Conservation (phyloP, 2,329 filamentous ascomycete genomes). For the Fusarium lateritium region DNA sequence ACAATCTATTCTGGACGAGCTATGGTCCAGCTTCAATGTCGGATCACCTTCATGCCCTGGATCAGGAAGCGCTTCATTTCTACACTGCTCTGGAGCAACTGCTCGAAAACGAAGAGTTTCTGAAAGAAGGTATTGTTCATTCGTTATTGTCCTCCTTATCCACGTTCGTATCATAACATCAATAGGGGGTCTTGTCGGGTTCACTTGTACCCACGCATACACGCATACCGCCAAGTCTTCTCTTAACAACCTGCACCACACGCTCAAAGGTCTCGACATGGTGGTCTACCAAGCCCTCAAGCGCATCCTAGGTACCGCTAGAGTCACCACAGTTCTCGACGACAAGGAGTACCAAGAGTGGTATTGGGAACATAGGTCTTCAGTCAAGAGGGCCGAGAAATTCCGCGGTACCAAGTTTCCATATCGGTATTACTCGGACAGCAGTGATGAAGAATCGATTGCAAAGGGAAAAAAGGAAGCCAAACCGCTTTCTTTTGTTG, state of each 20-base stretch:
- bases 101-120: not conserved
- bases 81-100: constrained; percentile 17
- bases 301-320: constrained; percentile 7
- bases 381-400: no score
- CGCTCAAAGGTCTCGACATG: constrained; percentile 64
- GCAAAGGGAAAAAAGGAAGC: no score
- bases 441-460: no score
- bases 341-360: not conserved
- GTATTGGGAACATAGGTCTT: no score
- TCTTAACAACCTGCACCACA: constrained; percentile 49
- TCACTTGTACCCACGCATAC: constrained; percentile 64
- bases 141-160: rapidly evolving
- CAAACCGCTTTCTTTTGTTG: no score
- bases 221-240: constrained; percentile 55
- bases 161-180: rapidly evolving
- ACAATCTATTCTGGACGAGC: constrained; percentile 65
- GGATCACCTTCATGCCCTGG: constrained; percentile 8
- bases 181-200: constrained; percentile 60
- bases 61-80: constrained; percentile 31
- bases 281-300: constrained; percentile 54
- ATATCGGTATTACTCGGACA: no score
- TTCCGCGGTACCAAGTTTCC: no score
- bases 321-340: constrained; percentile 17
- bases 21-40: constrained; percentile 50
- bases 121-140: constrained; percentile 1